phyloP scores from a whole-genome alignment of 345 rosid species.

The Jatropha curcas region DNA sequence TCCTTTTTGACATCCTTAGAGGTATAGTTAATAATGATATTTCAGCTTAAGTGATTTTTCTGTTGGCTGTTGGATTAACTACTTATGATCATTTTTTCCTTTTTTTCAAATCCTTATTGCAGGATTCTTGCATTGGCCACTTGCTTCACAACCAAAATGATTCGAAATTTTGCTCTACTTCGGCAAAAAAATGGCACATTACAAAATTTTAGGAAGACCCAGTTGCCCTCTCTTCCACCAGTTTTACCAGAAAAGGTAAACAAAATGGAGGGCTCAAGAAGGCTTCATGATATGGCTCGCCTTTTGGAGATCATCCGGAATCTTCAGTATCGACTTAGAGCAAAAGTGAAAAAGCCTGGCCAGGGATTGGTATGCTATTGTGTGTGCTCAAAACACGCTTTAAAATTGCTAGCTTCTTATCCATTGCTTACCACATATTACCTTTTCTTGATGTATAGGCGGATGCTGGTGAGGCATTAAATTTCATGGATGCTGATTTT shows the following conservation, averaged over 20 bases:
- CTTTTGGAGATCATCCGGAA: conserved; percentile 80
- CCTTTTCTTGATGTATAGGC: conserved; percentile 46
- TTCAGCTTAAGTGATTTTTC: background rate
- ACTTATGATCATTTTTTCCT: background rate
- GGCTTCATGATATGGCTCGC: conserved; percentile 76
- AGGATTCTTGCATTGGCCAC: conserved; percentile 87
- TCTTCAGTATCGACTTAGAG: conserved; percentile 63
- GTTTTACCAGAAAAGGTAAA: conserved; percentile 37
- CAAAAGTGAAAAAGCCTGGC: conserved; percentile 68
- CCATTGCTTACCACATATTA: background rate
- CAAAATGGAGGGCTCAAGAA: conserved; percentile 44
- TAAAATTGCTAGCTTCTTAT: conserved; percentile 20
- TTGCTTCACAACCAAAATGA: conserved; percentile 79
- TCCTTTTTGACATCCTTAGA: no score
- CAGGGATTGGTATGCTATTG: conserved; percentile 55
- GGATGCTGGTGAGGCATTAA: conserved; percentile 46
- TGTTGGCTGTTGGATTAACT: background rate
- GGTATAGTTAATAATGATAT: background rate
- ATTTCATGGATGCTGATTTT: conserved; percentile 37
- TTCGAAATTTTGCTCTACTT: conserved; percentile 64
- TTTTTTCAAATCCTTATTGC: conserved; percentile 32
- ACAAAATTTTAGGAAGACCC: conserved; percentile 35
- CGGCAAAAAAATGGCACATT: conserved; percentile 55
- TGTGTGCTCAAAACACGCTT: conserved; percentile 3
- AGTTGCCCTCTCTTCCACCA: conserved; percentile 56